A percentile compares a stretch with the other conserved stretches of the same genome.
phyloP scores from a whole-genome alignment of 2,329 filamentous ascomycete genomes.

The Sporothrix variecibatus region DNA sequence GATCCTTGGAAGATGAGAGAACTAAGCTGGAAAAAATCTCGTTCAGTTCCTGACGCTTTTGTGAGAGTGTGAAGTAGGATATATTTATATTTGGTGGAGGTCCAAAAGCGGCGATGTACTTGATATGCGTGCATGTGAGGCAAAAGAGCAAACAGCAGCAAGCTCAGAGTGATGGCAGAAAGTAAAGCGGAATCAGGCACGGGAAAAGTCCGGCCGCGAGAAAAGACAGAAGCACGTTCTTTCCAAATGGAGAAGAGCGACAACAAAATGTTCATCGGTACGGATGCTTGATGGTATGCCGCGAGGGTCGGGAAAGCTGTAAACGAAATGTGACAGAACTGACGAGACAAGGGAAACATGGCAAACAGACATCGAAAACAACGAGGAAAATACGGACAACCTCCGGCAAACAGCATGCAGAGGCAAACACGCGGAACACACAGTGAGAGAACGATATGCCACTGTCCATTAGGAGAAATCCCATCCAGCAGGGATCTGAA shows the following conservation, averaged over 20 bases:
- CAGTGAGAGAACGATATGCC: neutral
- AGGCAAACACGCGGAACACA: neutral
- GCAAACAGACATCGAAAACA: neutral
- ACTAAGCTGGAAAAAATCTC: too few species aligned
- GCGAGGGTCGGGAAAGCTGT: too few species aligned
- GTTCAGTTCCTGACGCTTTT: too few species aligned
- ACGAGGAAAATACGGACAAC: neutral
- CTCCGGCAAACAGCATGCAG: neutral
- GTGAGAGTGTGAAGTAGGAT: neutral
- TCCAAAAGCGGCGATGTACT: too few species aligned
- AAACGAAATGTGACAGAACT: too few species aligned
- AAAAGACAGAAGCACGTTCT: neutral
- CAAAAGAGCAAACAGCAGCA: too few species aligned
- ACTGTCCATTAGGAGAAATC: neutral
- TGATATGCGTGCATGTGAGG: too few species aligned
- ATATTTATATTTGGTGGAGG: neutral
- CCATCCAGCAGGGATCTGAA: neutral
- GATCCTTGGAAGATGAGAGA: too few species aligned
- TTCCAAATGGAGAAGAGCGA: neutral
- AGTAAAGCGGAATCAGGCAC: neutral
- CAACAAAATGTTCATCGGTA: too few species aligned
- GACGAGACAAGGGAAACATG: too few species aligned
- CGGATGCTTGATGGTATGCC: too few species aligned
- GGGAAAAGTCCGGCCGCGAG: neutral
- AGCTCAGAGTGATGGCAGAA: too few species aligned